Evolutionary conservation across 768 basidiomycete genomes (phyloP), one percentile per base, ranked within the genome.

Genomic region (Tremella mesenterica): DNA sequence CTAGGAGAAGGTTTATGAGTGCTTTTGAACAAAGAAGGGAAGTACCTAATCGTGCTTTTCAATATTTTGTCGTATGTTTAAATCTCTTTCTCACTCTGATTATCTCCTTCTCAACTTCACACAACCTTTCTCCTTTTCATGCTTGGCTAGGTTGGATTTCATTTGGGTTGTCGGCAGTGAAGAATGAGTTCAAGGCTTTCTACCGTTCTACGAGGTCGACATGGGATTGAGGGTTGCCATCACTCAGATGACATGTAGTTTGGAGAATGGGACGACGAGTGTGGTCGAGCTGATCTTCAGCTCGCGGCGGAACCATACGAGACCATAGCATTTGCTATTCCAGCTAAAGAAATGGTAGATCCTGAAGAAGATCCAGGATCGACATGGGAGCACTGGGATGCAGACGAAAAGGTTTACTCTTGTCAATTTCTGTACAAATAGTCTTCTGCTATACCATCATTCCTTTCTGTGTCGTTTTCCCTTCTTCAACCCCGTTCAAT

Each of bases 221-320:
- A n/a, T n/a, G n/a, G n/a, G n/a, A n/a, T n/a, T n/a, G n/a, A n/a
- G n/a, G n/a, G n/a, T n/a, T n/a, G n/a, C n/a, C n/a, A n/a, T n/a
- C n/a, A n/a, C n/a, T n/a, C n/a, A n/a, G n/a, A n/a, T n/a, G n/a
- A n/a, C n/a, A n/a, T n/a, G n/a, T n/a, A n/a, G n/a, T n/a, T n/a
- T n/a, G 8, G n/a, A 21, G n/a, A 34, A 8, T 29, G 6, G 8
- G 14, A 1, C 7, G 25, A 41, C 9, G 29, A 36, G 26, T 23
- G 14, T 20, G 23, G 4, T 20, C 44, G 41, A 41, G 34, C 29
- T 27, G n/a, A 50, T 44, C 59, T 56, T 1, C 53, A 96, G 93
- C 88, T 97, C 56, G 95, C 93, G 16, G 91, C 95, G n/a, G 95
- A 97, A 65, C 92, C 93, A 4, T 99, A 97, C 70, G 95, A 99